Evolutionary conservation across 2,329 filamentous ascomycete genomes (phyloP), one percentile per base, ranked within the genome.

Genomic region (Pseudogymnoascus sp.): DNA sequence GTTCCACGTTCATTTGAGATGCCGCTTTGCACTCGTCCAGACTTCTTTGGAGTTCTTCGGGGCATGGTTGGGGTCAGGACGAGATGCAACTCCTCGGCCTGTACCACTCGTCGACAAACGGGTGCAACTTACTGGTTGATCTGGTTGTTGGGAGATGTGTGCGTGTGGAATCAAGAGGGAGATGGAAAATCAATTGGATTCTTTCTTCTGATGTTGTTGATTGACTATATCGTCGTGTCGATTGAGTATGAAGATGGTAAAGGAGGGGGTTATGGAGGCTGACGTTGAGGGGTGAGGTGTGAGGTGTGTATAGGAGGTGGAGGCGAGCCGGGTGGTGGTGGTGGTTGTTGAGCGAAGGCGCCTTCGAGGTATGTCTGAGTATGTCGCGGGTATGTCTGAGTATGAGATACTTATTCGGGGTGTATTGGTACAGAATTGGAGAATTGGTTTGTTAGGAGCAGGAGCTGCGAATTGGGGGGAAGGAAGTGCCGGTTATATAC

Each of bases 271-370:
- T 57, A 57, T 57, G 47, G 47, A 57, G 47, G 26, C 47, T 33
- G 47, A 57, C 47, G 47, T 57, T 57, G 47, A 57, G 47, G 26
- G 47, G 47, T 50, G 44, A 33, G 47, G 47, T 57, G 47, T 57
- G 47, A 4, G 23, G 38, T 21, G n/a, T 17, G 26, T 57, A 57
- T 50, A 50, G 44, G 44, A 50, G 42, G 42, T n/a, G 47, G 15
- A 28, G 23, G 47, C 47, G 47, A 31, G 19, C 26, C 21, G 44
- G n/a, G 10, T 23, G 40, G 10, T 6, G n/a, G 38, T 40, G n/a
- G 40, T 44, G 19, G 40, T 23, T 4, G 44, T 50, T 50, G 44
- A 19, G 47, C 47, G 23, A 31, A 31, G 47, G 23, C 44, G 44
- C 23, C 44, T 53, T 31, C 17, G 47, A 53, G 47, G 23, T 53